A percentile compares a stretch with the other conserved stretches of the same genome.
Evolutionary conservation across 2,329 filamentous ascomycete genomes (phyloP).

Genomic region (Rutstroemia sp.): DNA sequence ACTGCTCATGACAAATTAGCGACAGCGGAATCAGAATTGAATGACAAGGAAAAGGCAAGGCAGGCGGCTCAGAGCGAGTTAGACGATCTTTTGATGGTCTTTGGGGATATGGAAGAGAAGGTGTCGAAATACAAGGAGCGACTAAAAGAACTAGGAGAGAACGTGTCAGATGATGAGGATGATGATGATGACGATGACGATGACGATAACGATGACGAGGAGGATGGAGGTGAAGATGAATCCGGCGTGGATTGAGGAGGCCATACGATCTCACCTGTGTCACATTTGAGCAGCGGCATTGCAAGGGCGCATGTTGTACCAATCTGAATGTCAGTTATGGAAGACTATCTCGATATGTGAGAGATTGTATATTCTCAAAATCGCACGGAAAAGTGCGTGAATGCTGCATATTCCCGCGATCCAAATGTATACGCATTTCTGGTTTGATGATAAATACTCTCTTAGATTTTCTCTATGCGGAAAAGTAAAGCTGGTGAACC

Average conservation of each 20-base stretch:
- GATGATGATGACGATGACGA: conserved; percentile 49
- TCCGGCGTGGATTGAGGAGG: conserved; percentile 6
- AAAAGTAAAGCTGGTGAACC: too few species aligned
- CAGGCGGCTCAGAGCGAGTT: conserved; percentile 62
- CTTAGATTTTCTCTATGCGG: too few species aligned
- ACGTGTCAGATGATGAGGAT: conserved; percentile 70
- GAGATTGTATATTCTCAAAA: too few species aligned
- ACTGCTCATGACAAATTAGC: conserved; percentile 31
- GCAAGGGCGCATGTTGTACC: background rate
- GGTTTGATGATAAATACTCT: too few species aligned
- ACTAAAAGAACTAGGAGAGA: conserved; percentile 54
- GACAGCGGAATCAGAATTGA: conserved; percentile 20
- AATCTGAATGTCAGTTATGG: too few species aligned
- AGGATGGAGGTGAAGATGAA: conserved; percentile 26
- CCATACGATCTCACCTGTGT: background rate
- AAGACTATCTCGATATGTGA: too few species aligned
- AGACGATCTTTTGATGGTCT: conserved; percentile 75
- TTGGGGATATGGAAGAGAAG: conserved; percentile 75
- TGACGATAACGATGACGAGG: conserved; percentile 37
- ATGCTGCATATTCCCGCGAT: too few species aligned
- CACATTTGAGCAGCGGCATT: background rate
- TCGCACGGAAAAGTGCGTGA: too few species aligned
- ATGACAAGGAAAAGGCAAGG: conserved; percentile 53
- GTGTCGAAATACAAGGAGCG: conserved; percentile 58
- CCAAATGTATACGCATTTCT: too few species aligned